Conservation (phyloP, 345 rosid species). For the Linum tenue region DNA sequence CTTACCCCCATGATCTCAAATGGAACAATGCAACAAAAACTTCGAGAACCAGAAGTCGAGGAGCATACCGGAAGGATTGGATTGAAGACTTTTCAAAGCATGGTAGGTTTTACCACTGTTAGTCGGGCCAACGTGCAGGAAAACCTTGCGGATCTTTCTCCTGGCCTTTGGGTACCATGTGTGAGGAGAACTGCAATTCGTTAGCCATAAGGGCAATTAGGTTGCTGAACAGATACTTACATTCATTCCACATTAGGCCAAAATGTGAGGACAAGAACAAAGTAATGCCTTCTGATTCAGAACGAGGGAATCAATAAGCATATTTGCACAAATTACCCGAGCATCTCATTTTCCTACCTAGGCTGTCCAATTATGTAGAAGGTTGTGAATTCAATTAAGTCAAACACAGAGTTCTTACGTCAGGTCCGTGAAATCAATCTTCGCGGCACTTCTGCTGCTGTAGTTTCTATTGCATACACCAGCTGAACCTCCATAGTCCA, state of each 20-base stretch:
- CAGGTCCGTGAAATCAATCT: slow-evolving; percentile 66
- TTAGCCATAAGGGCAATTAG: neutral
- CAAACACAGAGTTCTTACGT: slow-evolving; percentile 42
- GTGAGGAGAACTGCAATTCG: slow-evolving; percentile 54
- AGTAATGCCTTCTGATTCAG: neutral
- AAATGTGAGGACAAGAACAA: neutral
- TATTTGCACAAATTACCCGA: neutral
- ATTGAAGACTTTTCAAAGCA: slow-evolving; percentile 66
- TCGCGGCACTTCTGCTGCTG: slow-evolving; percentile 19
- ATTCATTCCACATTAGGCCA: slow-evolving; percentile 6
- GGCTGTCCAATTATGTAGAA: no score
- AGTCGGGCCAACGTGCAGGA: slow-evolving; percentile 89
- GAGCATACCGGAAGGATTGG: slow-evolving; percentile 63
- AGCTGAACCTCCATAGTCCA: slow-evolving; percentile 18
- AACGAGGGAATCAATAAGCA: neutral
- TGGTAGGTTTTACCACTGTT: slow-evolving; percentile 88
- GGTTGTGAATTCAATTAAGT: neutral
- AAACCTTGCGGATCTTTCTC: slow-evolving; percentile 62
- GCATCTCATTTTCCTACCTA: neutral
- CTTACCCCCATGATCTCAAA: neutral
- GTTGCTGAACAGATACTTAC: neutral
- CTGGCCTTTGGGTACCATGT: slow-evolving; percentile 83
- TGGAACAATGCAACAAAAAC: neutral
- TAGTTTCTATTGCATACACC: slow-evolving; percentile 31
- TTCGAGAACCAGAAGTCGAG: slow-evolving; percentile 6